Conservation (phyloP, 805 yeast species). For the Myxozyma monticola region DNA sequence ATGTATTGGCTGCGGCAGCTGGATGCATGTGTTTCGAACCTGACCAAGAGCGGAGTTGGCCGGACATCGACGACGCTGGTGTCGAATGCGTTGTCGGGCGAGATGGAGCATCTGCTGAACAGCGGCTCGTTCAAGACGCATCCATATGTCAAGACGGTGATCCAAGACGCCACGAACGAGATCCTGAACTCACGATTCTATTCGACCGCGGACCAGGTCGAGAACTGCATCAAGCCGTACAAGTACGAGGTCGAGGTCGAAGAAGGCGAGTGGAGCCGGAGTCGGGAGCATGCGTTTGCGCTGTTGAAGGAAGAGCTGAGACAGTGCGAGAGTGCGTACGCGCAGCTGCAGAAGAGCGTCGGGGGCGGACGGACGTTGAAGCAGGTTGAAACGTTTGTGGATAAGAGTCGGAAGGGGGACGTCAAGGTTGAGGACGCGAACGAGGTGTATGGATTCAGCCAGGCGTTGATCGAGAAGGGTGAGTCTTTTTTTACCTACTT, state of each 20-base stretch:
- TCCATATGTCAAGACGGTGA: constrained; percentile 79
- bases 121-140: constrained; percentile 77
- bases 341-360: constrained; percentile 60
- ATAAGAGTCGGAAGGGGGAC: constrained; percentile 31
- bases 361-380: constrained; percentile 76
- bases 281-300: constrained; percentile 73
- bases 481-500: neutral
- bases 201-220: constrained; percentile 97
- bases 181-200: constrained; percentile 77
- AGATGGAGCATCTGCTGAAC: constrained; percentile 70
- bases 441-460: constrained; percentile 84
- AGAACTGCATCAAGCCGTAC: constrained; percentile 95
- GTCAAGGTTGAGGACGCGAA: constrained; percentile 43
- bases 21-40: constrained; percentile 76
- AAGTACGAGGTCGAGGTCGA: constrained; percentile 96
- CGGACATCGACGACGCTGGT: constrained; percentile 80
- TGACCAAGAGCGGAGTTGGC: constrained; percentile 93
- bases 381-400: constrained; percentile 73
- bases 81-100: constrained; percentile 75
- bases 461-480: constrained; percentile 65
- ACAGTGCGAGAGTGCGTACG: constrained; percentile 71
- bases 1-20: constrained; percentile 84
- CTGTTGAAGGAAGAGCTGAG: constrained; percentile 79
- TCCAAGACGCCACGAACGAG: constrained; percentile 77
- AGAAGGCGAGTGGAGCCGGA: constrained; percentile 85